Base-by-base conservation (phyloP, 345 rosid species). In the Arabis hirsuta region DNA sequence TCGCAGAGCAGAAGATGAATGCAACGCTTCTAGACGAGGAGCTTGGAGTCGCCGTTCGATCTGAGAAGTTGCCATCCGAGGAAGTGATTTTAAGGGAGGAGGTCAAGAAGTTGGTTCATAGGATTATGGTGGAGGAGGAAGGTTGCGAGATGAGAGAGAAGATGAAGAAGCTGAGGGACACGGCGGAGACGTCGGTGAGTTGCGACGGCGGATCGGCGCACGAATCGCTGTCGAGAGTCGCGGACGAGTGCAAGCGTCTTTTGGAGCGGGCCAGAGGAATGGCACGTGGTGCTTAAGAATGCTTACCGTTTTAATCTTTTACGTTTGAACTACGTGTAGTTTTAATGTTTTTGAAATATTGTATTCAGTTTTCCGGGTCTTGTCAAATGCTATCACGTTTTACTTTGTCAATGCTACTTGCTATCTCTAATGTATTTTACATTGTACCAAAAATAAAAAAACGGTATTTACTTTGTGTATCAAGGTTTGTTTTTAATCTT, bases 11-110 rank as follows among this genome's bases (percentile, higher is more conserved):
- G 12, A 74, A 0, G 51, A 51, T 74, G 78, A 74, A 74, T 14
- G 73, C 78, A 2, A 66, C 78, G 29, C 42, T 74, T 20, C 47
- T 74, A 16, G 13, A 50, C 0, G 97, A 92, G 12, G 94, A 91
- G 67, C 94, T 63, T 75, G 85, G 7, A 75, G 79, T 69, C 69
- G 76, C 78, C n/a, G 6, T 74, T 39, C 53, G 73, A 12, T 50
- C 73, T 5, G 13, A 43, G 7, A 59, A n/a, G 24, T 9, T 58
- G 3, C 55, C 61, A 16, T 57, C 62, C 10, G 73, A 66, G 38
- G 73, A 43, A 60, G 72, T 22, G 61, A 67, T 60, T 29, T 7
- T 9, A 16, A 12, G 61, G 65, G 44, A 26, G 14, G 88, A 87
- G 31, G 12, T 87, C 14, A 80, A 82, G 48, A 82, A 79, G 11